phyloP scores from a whole-genome alignment of 208 protist species.

The Wallacemonas sp. region DNA sequence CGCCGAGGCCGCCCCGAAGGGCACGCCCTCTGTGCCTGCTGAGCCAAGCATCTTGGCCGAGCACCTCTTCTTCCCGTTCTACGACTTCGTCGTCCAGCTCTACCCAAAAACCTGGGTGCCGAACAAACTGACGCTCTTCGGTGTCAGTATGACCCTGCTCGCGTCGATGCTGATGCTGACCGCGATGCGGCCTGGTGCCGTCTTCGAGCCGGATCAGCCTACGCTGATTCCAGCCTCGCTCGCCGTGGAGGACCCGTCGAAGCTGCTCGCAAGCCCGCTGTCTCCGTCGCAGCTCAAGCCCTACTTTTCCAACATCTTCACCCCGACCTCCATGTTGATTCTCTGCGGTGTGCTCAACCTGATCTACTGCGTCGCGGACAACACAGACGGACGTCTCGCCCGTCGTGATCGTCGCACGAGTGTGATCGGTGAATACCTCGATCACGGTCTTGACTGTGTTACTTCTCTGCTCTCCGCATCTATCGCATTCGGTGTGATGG shows the following conservation, averaged over 20 bases:
- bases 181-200: slow-evolving; percentile 52
- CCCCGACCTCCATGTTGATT: slow-evolving; percentile 40
- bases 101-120: slow-evolving; percentile 70
- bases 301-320: slow-evolving; percentile 35
- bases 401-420: slow-evolving; percentile 76
- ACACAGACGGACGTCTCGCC: slow-evolving; percentile 89
- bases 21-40: slow-evolving; percentile 35
- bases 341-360: slow-evolving; percentile 77
- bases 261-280: slow-evolving; percentile 32
- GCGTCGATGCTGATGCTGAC: slow-evolving; percentile 79
- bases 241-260: slow-evolving; percentile 19
- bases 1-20: slow-evolving; percentile 35
- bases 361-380: slow-evolving; percentile 88
- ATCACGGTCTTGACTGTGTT: slow-evolving; percentile 91
- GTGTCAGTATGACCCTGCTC: slow-evolving; percentile 66
- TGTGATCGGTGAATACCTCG: slow-evolving; percentile 88
- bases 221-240: slow-evolving; percentile 50
- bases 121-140: slow-evolving; percentile 81
- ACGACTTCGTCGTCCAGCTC: slow-evolving; percentile 66
- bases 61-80: slow-evolving; percentile 80
- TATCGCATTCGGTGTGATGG: slow-evolving; percentile 56
- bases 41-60: slow-evolving; percentile 71
- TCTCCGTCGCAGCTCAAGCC: slow-evolving; percentile 42
- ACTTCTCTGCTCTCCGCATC: slow-evolving; percentile 82
- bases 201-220: slow-evolving; percentile 57